Evolutionary conservation across 805 yeast species (phyloP), one percentile per base, ranked within the genome.

Genomic region (Teunomyces lycoperdinae): DNA sequence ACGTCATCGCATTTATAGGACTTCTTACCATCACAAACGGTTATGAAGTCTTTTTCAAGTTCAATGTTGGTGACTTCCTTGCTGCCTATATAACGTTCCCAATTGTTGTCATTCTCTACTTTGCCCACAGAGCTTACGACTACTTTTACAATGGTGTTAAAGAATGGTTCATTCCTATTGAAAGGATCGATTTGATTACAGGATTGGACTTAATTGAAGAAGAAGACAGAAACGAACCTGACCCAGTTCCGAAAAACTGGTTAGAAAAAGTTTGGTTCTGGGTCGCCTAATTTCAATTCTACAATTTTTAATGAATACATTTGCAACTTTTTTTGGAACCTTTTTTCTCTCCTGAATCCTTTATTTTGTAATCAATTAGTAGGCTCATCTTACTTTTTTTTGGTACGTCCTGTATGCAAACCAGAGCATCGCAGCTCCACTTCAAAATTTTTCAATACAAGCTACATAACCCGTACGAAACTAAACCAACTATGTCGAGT

Each of bases 11-110:
- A 34, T 62, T 82, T 51, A 74, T 84, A 47, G 49, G 73, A 4
- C 28, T 86, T n/a, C 58, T 86, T 45, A 68, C 84, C 28, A 44
- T 86, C 41, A 84, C 90, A n/a, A 85, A 86, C 56, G 91, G 91
- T 48, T 86, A 83, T 60, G 83, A 78, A 2, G 84, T 80, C 4
- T 85, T 85, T 64, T 76, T 85, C 50, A 73, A 73, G 14, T 83
- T 83, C 72, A 74, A 71, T 10, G 76, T 64, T 0, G 63, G 78
- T 5, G 84, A 83, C 61, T 85, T 85, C 56, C 66, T 85, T 44
- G 90, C 91, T 30, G 86, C 90, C 8, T 85, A 85, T 64, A 73
- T 85, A 50, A 84, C 89, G 0, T 60, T 85, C 43, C 87, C 85
- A 31, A 72, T 79, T 48, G 74, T 81, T 52, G 50, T 78, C 3